These are phyloP conservation scores for Paramyrothecium roridum DNA, from an alignment of 2,329 filamentous ascomycete species.

Conservation along the genomic window DNA sequence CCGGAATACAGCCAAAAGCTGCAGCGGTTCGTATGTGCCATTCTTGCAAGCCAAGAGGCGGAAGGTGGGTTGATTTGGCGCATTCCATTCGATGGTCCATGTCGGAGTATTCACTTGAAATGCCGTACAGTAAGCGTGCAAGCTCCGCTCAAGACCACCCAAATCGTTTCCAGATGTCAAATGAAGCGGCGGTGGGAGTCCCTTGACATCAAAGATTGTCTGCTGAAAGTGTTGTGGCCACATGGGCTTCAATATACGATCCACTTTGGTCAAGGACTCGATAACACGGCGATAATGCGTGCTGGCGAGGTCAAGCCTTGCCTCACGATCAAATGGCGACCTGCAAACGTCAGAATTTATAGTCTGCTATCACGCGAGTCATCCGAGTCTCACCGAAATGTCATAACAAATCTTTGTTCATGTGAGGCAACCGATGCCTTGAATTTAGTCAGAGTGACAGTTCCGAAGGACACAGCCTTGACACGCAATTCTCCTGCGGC, in stretches of 20 bases:
- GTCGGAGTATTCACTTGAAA: constrained; percentile 47
- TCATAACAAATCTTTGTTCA: constrained; percentile 54
- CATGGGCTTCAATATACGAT: constrained; percentile 54
- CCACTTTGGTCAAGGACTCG: constrained; percentile 49
- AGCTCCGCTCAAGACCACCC: constrained; percentile 50
- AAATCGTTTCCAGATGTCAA: constrained; percentile 53
- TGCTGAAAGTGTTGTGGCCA: constrained; percentile 56
- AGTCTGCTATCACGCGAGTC: neutral
- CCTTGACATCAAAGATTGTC: constrained; percentile 49
- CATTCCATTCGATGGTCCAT: constrained; percentile 47
- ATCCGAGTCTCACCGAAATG: constrained; percentile 44
- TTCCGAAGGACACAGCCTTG: constrained; percentile 46
- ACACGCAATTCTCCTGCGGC: constrained; percentile 44
- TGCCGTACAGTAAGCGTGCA: constrained; percentile 52
- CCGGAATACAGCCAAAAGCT: constrained; percentile 54
- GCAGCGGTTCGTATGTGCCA: constrained; percentile 41
- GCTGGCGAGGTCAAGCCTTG: constrained; percentile 49
- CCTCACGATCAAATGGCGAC: constrained; percentile 38
- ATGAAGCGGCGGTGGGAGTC: constrained; percentile 49
- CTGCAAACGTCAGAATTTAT: constrained; percentile 17
- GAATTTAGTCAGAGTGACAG: constrained; percentile 50
- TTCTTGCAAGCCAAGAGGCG: constrained; percentile 43
- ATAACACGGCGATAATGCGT: constrained; percentile 52
- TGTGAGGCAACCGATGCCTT: constrained; percentile 46
- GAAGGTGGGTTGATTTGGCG: constrained; percentile 47